Base-by-base conservation (phyloP, 257 asterid species). In the Haberlea rhodopensis region DNA sequence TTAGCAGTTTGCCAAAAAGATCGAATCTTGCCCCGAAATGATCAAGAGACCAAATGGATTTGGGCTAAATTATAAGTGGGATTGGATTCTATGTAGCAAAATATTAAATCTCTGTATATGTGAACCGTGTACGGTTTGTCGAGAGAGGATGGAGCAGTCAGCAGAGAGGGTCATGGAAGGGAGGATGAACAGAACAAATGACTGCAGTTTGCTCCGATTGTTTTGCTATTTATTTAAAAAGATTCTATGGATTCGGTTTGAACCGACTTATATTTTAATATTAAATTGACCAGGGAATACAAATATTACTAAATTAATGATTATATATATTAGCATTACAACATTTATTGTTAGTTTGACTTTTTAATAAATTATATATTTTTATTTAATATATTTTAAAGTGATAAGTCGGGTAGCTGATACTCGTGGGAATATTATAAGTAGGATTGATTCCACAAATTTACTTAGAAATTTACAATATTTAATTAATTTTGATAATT, bases 321-420 rank as follows among this genome's bases (percentile, higher is more conserved):
- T n/a, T n/a, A n/a, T n/a, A n/a, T n/a, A n/a, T n/a, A n/a, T n/a
- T n/a, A n/a, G n/a, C n/a, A n/a, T n/a, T n/a, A n/a, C n/a, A n/a
- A n/a, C n/a, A n/a, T 8, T 31, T 28, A 29, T 48, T 31, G 20
- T 20, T 57, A 25, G 57, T 69, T 67, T 62, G 74, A 74, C 75
- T 74, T 74, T 19, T 49, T 11, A 26, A 2, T 6, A 5, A 31
- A 31, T 2, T 6, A 31, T 8, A 31, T 31, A n/a, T n/a, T n/a
- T 6, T 6, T 6, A 31, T 31, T 31, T 8, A 31, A 31, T 31
- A 34, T 57, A 5, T 22, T 56, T 31, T 22, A 52, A 69, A 57
- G 71, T 64, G 75, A 74, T 74, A 68, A 68, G 78, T 49, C 67
- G 61, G 27, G 55, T 52, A 15, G 23, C 74, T 37, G 71, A 74